phyloP scores from a whole-genome alignment of 2,329 filamentous ascomycete genomes.

The Teratosphaeria epicoccoides region DNA sequence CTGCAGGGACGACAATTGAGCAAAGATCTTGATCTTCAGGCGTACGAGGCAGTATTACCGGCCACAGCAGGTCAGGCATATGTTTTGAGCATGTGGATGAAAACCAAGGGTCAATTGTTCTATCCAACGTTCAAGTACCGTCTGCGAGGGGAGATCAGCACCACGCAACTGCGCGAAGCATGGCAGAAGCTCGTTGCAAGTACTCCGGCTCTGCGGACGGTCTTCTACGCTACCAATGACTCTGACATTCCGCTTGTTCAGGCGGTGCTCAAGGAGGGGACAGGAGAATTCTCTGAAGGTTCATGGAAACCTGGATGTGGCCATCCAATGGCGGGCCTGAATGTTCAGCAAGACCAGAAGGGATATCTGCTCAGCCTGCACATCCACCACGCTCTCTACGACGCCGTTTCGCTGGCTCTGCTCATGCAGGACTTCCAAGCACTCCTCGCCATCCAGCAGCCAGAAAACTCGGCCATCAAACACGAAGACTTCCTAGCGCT shows the following conservation, averaged over 20 bases:
- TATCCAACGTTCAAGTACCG: constrained; percentile 61
- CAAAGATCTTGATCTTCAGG: background rate
- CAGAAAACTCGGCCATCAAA: constrained; percentile 9
- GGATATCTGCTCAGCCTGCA: constrained; percentile 29
- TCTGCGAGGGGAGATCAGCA: constrained; percentile 32
- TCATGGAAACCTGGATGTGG: background rate
- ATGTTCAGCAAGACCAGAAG: background rate
- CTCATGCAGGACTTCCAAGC: constrained; percentile 46
- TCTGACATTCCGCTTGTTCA: constrained; percentile 50
- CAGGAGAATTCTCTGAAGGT: constrained; percentile 24
- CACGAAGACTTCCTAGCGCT: constrained; percentile 35
- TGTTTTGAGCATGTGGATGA: constrained; percentile 69
- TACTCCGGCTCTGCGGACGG: constrained; percentile 58
- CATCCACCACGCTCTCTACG: constrained; percentile 83
- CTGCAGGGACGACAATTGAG: constrained; percentile 37
- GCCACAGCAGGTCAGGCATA: constrained; percentile 69
- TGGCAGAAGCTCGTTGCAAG: constrained; percentile 51
- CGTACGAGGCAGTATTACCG: constrained; percentile 47
- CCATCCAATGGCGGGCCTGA: background rate
- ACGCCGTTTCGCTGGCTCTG: constrained; percentile 64
- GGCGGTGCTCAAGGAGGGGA: constrained; percentile 39
- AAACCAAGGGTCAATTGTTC: constrained; percentile 56
- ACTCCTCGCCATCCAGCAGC: constrained; percentile 26
- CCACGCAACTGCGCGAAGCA: constrained; percentile 40
- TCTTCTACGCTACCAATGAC: constrained; percentile 46